Evolutionary conservation across 805 yeast genomes (phyloP).

Genomic region (Ogataea allantospora): DNA sequence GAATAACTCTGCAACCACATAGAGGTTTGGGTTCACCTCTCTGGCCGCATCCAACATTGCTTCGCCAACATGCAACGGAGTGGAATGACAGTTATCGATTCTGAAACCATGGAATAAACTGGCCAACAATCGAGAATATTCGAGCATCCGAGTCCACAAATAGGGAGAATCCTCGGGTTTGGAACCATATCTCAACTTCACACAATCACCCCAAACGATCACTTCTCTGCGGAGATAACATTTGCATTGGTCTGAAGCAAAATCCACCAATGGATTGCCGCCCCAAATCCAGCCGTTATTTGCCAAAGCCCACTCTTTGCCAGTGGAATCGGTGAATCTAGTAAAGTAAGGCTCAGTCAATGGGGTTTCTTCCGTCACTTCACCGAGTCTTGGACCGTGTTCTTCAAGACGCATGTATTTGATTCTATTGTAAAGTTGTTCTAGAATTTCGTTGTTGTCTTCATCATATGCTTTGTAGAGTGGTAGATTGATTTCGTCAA

Average conservation of each 20-base stretch:
- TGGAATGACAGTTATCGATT: slow-evolving; percentile 93
- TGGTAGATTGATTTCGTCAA: slow-evolving; percentile 77
- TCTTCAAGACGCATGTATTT: slow-evolving; percentile 72
- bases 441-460: slow-evolving; percentile 63
- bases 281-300: slow-evolving; percentile 99
- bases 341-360: slow-evolving; percentile 89
- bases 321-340: slow-evolving; percentile 52
- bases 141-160: slow-evolving; percentile 84
- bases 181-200: slow-evolving; percentile 82
- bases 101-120: slow-evolving; percentile 80
- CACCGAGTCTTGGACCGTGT: slow-evolving; percentile 81
- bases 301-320: slow-evolving; percentile 70
- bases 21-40: slow-evolving; percentile 75
- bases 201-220: slow-evolving; percentile 97
- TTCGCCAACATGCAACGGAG: slow-evolving; percentile 94
- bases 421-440: slow-evolving; percentile 73
- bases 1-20: slow-evolving; percentile 92
- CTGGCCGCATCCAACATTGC: slow-evolving; percentile 86
- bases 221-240: slow-evolving; percentile 90
- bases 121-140: slow-evolving; percentile 73
- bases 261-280: slow-evolving; percentile 89
- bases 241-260: slow-evolving; percentile 76
- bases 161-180: slow-evolving; percentile 81
- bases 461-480: slow-evolving; percentile 72
- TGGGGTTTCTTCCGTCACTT: slow-evolving; percentile 54